Conservation (phyloP, 768 basidiomycete genomes). For the Leccinum ochraceum region DNA sequence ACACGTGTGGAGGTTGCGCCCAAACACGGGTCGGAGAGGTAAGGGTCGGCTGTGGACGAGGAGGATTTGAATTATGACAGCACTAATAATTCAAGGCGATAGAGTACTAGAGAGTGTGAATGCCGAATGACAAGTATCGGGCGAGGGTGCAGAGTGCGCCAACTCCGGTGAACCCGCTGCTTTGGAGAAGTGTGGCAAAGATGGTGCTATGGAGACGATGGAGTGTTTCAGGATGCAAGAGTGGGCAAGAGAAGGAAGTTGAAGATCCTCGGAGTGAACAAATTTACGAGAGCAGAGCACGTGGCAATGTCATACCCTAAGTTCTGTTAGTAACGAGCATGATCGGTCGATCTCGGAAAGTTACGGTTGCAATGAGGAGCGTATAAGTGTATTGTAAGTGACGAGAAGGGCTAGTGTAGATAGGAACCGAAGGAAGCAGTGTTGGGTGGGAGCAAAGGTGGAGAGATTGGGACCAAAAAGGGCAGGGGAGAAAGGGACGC, state of each 20-base stretch:
- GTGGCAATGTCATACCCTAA: neutral
- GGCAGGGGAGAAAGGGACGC: neutral
- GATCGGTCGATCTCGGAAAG: conserved; percentile 14
- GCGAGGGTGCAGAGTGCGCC: neutral
- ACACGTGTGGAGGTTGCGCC: conserved; percentile 14
- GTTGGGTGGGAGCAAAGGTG: neutral
- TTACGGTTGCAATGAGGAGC: neutral
- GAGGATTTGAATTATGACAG: conserved; percentile 1
- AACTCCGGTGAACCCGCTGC: neutral
- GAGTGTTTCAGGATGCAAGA: neutral
- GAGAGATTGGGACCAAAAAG: neutral
- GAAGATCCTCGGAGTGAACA: conserved; percentile 10
- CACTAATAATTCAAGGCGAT: neutral
- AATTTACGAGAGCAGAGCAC: neutral
- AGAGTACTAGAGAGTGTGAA: neutral
- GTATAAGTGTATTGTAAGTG: neutral
- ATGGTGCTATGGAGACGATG: neutral
- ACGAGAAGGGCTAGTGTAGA: no score
- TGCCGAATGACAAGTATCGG: neutral
- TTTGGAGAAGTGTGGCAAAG: neutral
- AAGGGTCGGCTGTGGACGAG: neutral
- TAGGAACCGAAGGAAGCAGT: neutral
- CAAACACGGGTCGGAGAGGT: conserved; percentile 3
- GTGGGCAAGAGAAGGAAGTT: neutral
- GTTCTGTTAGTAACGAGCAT: neutral